Evolutionary conservation across 768 basidiomycete genomes (phyloP).

Genomic region (Suillus variegatus): DNA sequence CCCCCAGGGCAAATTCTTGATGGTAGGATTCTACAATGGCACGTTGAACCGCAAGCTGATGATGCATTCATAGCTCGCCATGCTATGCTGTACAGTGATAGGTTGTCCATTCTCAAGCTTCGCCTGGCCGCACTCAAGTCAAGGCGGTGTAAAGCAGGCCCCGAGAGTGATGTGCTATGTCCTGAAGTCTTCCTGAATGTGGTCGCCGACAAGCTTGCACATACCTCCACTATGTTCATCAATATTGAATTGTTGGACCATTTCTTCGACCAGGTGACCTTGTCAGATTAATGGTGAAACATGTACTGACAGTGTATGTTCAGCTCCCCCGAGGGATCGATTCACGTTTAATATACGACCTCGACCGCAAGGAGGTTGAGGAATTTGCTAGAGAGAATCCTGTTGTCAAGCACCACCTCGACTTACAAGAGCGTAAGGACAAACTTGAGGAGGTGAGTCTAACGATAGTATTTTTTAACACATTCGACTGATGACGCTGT

Average conservation of each 20-base stretch:
- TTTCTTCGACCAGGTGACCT: conserved; percentile 92
- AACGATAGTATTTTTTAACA: neutral
- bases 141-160: conserved; percentile 84
- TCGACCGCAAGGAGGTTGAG: conserved; percentile 87
- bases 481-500: conserved; percentile 9
- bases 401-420: conserved; percentile 79
- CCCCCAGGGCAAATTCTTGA: conserved; percentile 91
- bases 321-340: conserved; percentile 99
- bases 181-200: conserved; percentile 97
- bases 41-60: conserved; percentile 17
- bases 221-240: conserved; percentile 97
- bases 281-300: neutral
- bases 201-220: conserved; percentile 94
- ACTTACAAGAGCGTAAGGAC: conserved; percentile 95
- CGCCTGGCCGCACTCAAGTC: conserved; percentile 86
- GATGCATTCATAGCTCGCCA: conserved; percentile 67
- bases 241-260: conserved; percentile 97
- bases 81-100: conserved; percentile 85
- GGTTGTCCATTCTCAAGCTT: conserved; percentile 80
- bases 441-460: conserved; percentile 87
- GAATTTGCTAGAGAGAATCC: conserved; percentile 97
- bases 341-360: conserved; percentile 86
- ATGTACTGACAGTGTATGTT: conserved; percentile 2
- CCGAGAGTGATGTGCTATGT: conserved; percentile 86
- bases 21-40: conserved; percentile 52